Base-by-base conservation (phyloP, 352 stramenopile species). In the Pythium sukuiense region DNA sequence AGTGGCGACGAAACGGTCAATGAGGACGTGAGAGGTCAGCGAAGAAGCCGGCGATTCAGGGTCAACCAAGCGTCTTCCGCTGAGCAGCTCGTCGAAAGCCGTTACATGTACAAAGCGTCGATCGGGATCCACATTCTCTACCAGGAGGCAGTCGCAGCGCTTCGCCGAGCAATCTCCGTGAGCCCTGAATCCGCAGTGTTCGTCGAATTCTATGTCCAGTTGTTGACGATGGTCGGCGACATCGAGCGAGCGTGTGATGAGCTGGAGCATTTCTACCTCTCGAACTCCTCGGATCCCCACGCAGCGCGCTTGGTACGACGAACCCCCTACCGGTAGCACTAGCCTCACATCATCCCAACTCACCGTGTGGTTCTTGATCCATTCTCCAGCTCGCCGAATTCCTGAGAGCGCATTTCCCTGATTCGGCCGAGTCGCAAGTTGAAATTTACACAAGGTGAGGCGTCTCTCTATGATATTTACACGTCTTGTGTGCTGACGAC, bases 61-160 rank as follows among this genome's bases (percentile, higher is more conserved):
- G 12, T 30, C 13, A 32, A 37, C 5, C 8, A 26, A 3, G 18
- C 9, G 7, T 61, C 56, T 11, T 65, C 50, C 30, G 58, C 32
- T n/a, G 20, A 24, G 41, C 75, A 73, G 9, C 59, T 83, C 43
- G 80, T 92, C 12, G 74, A 87, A 63, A 79, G 71, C 39, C 77
- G 73, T 6, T 91, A 86, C 65, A 61, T 76, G 60, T 90, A 89
- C 57, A 90, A 90, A 68, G 61, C 80, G 7, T 67, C 77, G 6
- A 83, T 95, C 33, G 87, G 87, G 9, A 74, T 81, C 14, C 76
- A 89, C 41, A 83, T 92, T 49, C 67, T 95, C 12, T 95, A 88
- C 54, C 83, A 95, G 71, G 76, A 92, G 24, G 82, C 84, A 4
- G 63, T 55, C 14, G 78, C 67, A 54, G 73, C 83, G 29, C 59